These are phyloP conservation scores for Tetracladium marchalianum DNA, from an alignment of 495 filamentous ascomycete species.

Conservation along the genomic window DNA sequence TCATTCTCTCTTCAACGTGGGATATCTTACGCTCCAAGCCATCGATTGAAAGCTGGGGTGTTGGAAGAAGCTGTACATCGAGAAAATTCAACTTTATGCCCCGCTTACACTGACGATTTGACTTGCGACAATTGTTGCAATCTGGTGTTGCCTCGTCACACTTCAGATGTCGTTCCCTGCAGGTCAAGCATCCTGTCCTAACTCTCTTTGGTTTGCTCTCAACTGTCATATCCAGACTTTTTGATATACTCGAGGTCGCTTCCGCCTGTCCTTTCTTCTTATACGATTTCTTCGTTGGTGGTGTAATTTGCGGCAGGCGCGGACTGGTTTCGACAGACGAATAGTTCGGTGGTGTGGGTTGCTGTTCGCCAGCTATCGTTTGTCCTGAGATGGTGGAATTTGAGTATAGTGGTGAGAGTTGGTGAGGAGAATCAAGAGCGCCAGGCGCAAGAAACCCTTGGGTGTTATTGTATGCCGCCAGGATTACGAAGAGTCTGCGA, in stretches of 20 bases:
- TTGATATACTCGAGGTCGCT: constrained; percentile 2
- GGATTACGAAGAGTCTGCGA: constrained; percentile 18
- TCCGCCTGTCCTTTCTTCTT: constrained; percentile 12
- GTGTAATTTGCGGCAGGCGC: background rate
- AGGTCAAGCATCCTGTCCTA: constrained; percentile 70
- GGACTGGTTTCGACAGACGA: constrained; percentile 6
- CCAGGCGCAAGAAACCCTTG: constrained; percentile 16
- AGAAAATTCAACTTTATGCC: constrained; percentile 90
- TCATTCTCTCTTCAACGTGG: background rate
- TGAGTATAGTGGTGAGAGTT: constrained; percentile 16
- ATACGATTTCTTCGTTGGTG: no score
- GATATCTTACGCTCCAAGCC: no score
- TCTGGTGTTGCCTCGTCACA: constrained; percentile 72
- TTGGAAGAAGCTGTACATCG: constrained; percentile 30
- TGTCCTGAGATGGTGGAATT: constrained; percentile 15
- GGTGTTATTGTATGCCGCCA: constrained; percentile 19
- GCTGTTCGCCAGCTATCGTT: constrained; percentile 15
- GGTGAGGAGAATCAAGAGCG: constrained; percentile 14
- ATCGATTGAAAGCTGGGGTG: background rate
- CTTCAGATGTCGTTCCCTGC: constrained; percentile 57
- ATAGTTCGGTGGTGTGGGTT: constrained; percentile 10
- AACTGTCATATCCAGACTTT: constrained; percentile 12
- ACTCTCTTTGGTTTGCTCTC: constrained; percentile 55
- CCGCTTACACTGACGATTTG: constrained; percentile 72
- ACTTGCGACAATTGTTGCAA: constrained; percentile 84